Evolutionary conservation across 176 grass and related monocot genomes (phyloP), one percentile per base, ranked within the genome.

Genomic region (Oryza punctata): DNA sequence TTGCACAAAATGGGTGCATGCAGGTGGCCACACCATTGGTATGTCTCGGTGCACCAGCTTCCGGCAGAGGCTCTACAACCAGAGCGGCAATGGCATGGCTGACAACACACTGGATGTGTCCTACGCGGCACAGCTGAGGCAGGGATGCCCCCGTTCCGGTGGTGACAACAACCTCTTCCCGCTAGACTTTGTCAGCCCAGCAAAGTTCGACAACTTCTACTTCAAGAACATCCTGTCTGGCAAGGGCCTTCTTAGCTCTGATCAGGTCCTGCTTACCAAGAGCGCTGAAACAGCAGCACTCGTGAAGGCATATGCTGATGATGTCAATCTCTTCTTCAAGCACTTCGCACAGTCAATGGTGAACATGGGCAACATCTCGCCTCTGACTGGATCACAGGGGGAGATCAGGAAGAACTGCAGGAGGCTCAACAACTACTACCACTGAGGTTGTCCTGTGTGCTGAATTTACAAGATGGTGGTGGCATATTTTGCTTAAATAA

Each of bases 391-490:
- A 6, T 37, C 33, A 12, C 86, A 82, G 69, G 96, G 93, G 6
- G 89, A 99, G 87, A 89, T 99, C 76, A 90, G 96, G 77, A 96
- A 84, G 78, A 94, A 96, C 35, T 99, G 96, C 91, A 99, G 96
- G 85, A 93, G 30, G 65, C 64, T 94, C 41, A 98, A 97, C 81
- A 79, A 85, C 24, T 14, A 85, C 24, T 14, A 37, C 44, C 78
- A 82, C 65, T 88, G 77, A 85, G 78, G 33, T 50, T 73, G 60
- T 38, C 61, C 61, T 23, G 73, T 78, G 61, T 75, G 68, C 38
- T 90, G 84, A 63, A 73, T 61, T 47, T 73, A 46, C 46, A 29
- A 79, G 84, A 66, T 74, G 73, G 67, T 54, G 84, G 74, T 30
- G 61, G 25, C 24, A 52, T 75, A n/a, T 87, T 87, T 86, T 87